A percentile compares a stretch with the other conserved stretches of the same genome.
phyloP scores from a whole-genome alignment of 2,329 filamentous ascomycete species.

The Aspergillus alliaceus region DNA sequence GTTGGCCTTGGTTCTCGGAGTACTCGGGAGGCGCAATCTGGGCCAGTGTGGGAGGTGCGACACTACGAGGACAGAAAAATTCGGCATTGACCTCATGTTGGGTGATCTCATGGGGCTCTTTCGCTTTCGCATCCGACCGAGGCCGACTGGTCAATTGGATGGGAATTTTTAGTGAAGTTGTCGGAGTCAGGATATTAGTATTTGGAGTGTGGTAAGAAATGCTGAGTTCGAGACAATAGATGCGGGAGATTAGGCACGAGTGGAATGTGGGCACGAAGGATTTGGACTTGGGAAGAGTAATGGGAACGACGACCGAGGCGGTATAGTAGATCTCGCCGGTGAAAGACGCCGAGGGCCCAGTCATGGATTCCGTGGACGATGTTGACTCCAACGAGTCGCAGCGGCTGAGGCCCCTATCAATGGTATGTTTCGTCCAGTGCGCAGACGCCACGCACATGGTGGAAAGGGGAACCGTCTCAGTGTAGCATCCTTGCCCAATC shows the following conservation, averaged over 20 bases:
- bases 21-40: neutral
- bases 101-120: conserved; percentile 12
- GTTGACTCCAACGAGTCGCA: conserved; percentile 30
- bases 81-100: conserved; percentile 21
- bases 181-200: conserved; percentile 40
- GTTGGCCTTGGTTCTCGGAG: neutral
- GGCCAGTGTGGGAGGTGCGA: conserved; percentile 4
- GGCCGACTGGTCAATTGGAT: conserved; percentile 41
- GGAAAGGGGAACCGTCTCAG: conserved; percentile 54
- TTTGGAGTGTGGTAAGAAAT: conserved; percentile 56
- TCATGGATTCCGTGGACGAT: conserved; percentile 29
- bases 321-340: conserved; percentile 57
- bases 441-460: conserved; percentile 58
- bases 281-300: conserved; percentile 61
- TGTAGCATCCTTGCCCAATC: conserved; percentile 52
- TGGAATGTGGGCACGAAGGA: conserved; percentile 69
- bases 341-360: conserved; percentile 42
- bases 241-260: conserved; percentile 64
- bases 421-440: conserved; percentile 54
- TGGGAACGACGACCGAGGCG: conserved; percentile 61
- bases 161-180: conserved; percentile 43
- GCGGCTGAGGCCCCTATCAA: conserved; percentile 27
- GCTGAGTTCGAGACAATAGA: conserved; percentile 61
- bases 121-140: neutral
- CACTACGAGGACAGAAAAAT: conserved; percentile 21